Base-by-base conservation (phyloP, 371 early-diverging fungal genomes). In the Mucor lusitanicus region DNA sequence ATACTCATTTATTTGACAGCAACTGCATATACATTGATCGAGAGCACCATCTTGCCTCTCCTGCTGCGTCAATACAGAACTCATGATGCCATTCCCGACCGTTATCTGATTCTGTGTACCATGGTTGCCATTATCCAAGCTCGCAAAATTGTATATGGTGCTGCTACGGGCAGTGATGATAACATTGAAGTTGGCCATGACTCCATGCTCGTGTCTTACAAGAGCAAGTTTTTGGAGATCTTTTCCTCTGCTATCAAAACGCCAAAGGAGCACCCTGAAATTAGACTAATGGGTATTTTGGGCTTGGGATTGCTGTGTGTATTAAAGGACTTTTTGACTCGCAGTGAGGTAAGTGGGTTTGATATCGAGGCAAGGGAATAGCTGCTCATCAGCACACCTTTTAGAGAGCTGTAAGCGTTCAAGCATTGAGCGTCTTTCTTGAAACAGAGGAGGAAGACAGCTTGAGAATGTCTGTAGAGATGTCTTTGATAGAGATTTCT, bases 191-290 rank as follows among this genome's bases (percentile, higher is more conserved):
- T 39, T 6, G 42, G 42, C 7, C 60, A 84, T 65, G 69, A 74
- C 11, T 85, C 85, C 0, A 87, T 91, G 13, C 67, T 91, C 58
- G 37, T 86, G 4, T 61, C 82, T 0, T 90, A 80, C 72, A 91
- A 91, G 68, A 88, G 88, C 58, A 82, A 85, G 11, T 76, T 90
- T 42, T 84, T 90, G 48, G 84, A 80, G 50, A 73, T 89, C 6
- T 93, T 88, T 68, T 79, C 80, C 8, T 65, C 79, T 15, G 83
- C 89, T 0, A 63, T 87, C 13, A 73, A 77, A 27, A 62, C 78
- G 0, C 81, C 85, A 27, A 90, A 88, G 61, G 92, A 92, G 72
- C 88, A 92, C 70, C 87, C 85, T 68, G 86, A 86, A 13, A 65
- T 91, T 57, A 82, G 90, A 32, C 73, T 88, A 15, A 82, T 85